These are phyloP conservation scores for Hirsutella minnesotensis DNA, from an alignment of 2,329 filamentous ascomycete species.

Conservation along the genomic window DNA sequence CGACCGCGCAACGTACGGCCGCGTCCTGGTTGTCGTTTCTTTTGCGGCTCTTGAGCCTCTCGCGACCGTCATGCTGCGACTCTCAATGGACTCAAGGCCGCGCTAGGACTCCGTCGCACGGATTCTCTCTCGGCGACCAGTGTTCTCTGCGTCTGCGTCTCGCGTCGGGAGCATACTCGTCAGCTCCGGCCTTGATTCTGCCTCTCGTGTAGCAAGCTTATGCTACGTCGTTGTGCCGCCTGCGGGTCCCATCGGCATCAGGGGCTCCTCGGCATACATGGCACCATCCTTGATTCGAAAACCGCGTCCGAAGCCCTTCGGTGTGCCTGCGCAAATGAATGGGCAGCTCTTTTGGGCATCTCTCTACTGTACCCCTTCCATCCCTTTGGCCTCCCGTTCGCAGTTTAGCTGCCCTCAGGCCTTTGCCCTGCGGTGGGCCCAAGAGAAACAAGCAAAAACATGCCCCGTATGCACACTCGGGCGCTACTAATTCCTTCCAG, in stretches of 20 bases:
- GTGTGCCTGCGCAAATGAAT: too few relatives aligned
- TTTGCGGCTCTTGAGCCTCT: slow-evolving; percentile 1
- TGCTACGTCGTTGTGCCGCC: too few relatives aligned
- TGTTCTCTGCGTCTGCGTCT: neutral
- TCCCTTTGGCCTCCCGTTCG: too few relatives aligned
- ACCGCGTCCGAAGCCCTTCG: neutral
- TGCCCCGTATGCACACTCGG: neutral
- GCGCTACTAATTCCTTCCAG: neutral
- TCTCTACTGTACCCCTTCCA: too few relatives aligned
- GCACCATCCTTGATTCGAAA: too few relatives aligned
- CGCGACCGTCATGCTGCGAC: neutral
- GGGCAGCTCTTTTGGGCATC: too few relatives aligned
- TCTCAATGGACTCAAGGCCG: neutral
- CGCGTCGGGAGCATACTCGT: too few relatives aligned
- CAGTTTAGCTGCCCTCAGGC: neutral
- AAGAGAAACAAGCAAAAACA: neutral
- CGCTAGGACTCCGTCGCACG: neutral
- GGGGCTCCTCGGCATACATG: too few relatives aligned
- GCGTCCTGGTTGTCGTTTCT: neutral
- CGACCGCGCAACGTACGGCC: too few relatives aligned
- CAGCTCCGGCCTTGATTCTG: too few relatives aligned
- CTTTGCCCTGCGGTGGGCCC: neutral
- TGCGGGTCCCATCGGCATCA: too few relatives aligned
- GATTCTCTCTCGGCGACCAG: neutral
- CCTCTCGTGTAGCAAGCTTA: too few relatives aligned